Evolutionary conservation across 768 basidiomycete species (phyloP).

Genomic region (Tricholomella constricta): DNA sequence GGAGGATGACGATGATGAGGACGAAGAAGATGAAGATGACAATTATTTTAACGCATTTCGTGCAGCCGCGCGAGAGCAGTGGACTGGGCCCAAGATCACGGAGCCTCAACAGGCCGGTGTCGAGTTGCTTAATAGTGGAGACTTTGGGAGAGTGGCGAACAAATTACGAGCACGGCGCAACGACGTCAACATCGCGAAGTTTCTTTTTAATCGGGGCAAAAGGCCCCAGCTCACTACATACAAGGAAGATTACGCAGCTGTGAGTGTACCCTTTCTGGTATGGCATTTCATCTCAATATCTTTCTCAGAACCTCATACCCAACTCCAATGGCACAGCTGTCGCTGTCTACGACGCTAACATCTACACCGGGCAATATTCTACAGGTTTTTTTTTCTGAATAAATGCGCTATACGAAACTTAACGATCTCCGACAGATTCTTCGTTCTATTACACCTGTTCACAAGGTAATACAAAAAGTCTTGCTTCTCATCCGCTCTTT

Average conservation of each 20-base stretch:
- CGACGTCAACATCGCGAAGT: conserved; percentile 49
- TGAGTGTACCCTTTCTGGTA: conserved; percentile 32
- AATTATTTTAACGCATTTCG: conserved; percentile 36
- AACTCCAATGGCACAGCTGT: conserved; percentile 83
- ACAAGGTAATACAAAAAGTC: conserved; percentile 55
- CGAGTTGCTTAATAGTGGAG: conserved; percentile 69
- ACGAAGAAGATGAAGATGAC: conserved; percentile 39
- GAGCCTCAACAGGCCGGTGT: conserved; percentile 67
- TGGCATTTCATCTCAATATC: background rate
- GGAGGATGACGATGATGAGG: conserved; percentile 27
- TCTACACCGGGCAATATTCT: conserved; percentile 87
- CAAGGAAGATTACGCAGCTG: conserved; percentile 58
- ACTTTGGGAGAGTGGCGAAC: conserved; percentile 69
- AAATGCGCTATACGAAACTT: conserved; percentile 4
- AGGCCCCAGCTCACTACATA: conserved; percentile 32
- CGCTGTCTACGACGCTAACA: conserved; percentile 67
- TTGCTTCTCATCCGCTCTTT: background rate
- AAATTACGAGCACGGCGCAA: conserved; percentile 47
- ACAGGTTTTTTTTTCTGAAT: conserved; percentile 44
- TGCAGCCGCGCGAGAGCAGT: conserved; percentile 12
- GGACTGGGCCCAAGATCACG: conserved; percentile 36
- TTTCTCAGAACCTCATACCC: conserved; percentile 64
- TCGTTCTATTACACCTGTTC: conserved; percentile 94
- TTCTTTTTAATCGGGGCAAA: conserved; percentile 45
- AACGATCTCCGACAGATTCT: conserved; percentile 54